Base-by-base conservation (phyloP, 148 eudicot genomes). In the Nepenthes mirabilis region DNA sequence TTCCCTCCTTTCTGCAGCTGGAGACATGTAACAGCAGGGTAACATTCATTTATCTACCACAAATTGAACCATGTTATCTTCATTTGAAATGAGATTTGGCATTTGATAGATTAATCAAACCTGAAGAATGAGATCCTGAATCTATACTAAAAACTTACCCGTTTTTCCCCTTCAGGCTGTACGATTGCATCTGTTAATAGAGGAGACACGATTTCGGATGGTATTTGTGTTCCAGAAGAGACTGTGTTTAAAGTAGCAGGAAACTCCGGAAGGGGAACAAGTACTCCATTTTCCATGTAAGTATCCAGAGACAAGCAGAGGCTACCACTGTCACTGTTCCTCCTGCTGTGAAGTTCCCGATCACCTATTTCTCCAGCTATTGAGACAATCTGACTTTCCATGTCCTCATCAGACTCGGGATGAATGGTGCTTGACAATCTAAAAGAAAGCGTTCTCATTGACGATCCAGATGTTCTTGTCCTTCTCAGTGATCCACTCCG, bases 351-450 rank as follows among this genome's bases (percentile, higher is more conserved):
- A 47, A 77, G 74, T 34, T 69, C 85, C 63, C 88, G 67, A 67
- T 82, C 94, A 60, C 97, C 97, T 57, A 80, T 76, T 73, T 90
- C 97, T 47, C 88, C 97, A 11, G 86, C 90, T 67, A 82, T 78
- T 33, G 97, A 89, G 51, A 82, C 84, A 56, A 68, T 62, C 63
- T 80, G 86, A 36, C 61, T 76, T 71, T 85, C 88, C n/a, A 57
- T n/a, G 49, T 70, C 81, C 60, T 79, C 83, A 37, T 79, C 81
- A 52, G 66, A 13, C 5, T 62, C 70, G 34, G 69, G 59, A 33
- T 35, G 36, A 33, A 53, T 12, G 32, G 10, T 2, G 59, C 59
- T 51, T 9, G 86, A 70, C 52, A 71, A 56, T 64, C 64, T 71
- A 50, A 72, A 76, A 23, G 90, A 81, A 40, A 11, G 62, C 57